A percentile compares a stretch with the other conserved stretches of the same genome.
Conservation (phyloP, 345 rosid species). For the Populus ilicifolia region DNA sequence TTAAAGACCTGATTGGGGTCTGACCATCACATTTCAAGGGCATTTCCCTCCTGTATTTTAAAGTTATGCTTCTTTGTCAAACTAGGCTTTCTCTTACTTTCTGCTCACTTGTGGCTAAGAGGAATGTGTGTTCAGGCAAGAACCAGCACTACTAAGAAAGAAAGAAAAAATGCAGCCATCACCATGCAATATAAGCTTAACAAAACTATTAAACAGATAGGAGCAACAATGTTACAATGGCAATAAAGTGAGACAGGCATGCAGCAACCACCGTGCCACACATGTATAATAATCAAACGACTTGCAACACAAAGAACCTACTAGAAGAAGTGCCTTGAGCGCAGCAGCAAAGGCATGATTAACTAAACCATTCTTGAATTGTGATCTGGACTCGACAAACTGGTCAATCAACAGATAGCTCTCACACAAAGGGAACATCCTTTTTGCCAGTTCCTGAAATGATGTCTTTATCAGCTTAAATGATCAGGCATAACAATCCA, state of each 20-base stretch:
- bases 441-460: conserved; percentile 80
- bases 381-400: conserved; percentile 94
- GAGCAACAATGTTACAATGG: neutral
- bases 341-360: conserved; percentile 98
- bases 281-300: conserved; percentile 13
- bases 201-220: neutral
- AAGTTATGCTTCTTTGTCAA: neutral
- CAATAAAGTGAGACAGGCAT: neutral
- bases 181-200: neutral
- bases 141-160: neutral
- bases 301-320: conserved; percentile 44
- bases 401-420: conserved; percentile 79
- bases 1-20: too few species aligned
- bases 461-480: conserved; percentile 17
- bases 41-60: too few species aligned
- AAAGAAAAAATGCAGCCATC: neutral
- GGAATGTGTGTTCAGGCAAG: neutral
- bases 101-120: neutral
- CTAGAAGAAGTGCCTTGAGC: conserved; percentile 83
- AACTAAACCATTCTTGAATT: conserved; percentile 89
- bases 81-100: neutral
- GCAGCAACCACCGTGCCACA: conserved; percentile 20
- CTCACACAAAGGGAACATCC: conserved; percentile 79
- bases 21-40: too few species aligned
- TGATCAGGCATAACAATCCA: neutral